Conservation (phyloP, 1,139 yeast species). For the Candida smagusa region DNA sequence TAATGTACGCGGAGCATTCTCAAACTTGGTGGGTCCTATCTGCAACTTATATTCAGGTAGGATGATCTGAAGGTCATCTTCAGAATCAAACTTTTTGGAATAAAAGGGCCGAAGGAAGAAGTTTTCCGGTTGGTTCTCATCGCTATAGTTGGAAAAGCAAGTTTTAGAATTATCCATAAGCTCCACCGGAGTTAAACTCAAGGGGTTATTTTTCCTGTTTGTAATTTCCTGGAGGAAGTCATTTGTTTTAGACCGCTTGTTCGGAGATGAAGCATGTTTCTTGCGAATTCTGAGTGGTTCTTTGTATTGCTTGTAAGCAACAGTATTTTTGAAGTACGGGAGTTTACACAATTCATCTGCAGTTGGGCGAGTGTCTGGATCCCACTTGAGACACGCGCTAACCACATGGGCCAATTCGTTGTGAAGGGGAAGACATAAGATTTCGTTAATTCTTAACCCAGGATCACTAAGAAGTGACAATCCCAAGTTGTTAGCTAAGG, state of each 20-base stretch:
- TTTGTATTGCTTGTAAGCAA: conserved; percentile 10
- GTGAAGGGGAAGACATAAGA: conserved; percentile 24
- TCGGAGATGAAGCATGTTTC: no score
- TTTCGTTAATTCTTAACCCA: conserved; percentile 26
- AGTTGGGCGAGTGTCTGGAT: conserved; percentile 53
- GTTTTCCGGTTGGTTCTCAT: no score
- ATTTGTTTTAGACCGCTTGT: conserved; percentile 2
- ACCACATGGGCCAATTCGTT: conserved; percentile 46
- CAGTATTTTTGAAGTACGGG: conserved; percentile 52
- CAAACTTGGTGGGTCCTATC: no score
- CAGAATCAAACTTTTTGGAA: no score
- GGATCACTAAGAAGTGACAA: conserved; percentile 46
- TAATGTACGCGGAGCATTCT: no score
- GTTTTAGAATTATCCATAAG: no score
- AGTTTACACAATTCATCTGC: conserved; percentile 43
- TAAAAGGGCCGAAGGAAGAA: no score
- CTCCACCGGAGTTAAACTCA: not conserved
- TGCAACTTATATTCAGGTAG: no score
- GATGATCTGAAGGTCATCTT: no score
- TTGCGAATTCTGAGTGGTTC: conserved; percentile 9
- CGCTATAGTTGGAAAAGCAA: no score
- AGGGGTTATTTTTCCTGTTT: not conserved
- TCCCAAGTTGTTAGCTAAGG: conserved; percentile 50
- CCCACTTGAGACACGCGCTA: conserved; percentile 62
- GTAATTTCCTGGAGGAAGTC: not conserved